phyloP scores from a whole-genome alignment of 2,329 filamentous ascomycete genomes.

The Epichloe baconii region DNA sequence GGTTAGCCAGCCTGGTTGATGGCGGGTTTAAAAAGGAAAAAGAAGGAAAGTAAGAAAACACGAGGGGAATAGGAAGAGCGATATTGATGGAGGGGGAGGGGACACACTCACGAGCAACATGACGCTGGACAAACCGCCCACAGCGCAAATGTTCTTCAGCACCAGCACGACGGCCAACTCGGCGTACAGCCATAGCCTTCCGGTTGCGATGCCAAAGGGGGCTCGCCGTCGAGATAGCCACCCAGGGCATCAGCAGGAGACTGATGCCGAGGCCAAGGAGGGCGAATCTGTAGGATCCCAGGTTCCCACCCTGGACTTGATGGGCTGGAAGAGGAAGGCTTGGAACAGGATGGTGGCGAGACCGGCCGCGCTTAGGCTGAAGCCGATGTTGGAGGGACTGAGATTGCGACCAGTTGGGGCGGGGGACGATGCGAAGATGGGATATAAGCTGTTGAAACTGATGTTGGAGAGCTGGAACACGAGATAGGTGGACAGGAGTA shows the following conservation, averaged over 20 bases:
- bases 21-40: no score
- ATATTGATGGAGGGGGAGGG: background rate
- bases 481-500: slow-evolving; percentile 74
- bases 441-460: slow-evolving; percentile 88
- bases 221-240: slow-evolving; percentile 56
- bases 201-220: slow-evolving; percentile 43
- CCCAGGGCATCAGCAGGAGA: slow-evolving; percentile 80
- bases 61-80: background rate
- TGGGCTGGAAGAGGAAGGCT: slow-evolving; percentile 64
- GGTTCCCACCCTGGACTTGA: slow-evolving; percentile 71
- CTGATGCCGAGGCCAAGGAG: slow-evolving; percentile 69
- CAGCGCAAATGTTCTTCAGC: slow-evolving; percentile 79
- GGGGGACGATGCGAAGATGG: slow-evolving; percentile 70
- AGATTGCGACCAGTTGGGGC: slow-evolving; percentile 67
- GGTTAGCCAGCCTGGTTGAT: background rate
- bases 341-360: slow-evolving; percentile 83
- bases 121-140: slow-evolving; percentile 81
- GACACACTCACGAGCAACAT: slow-evolving; percentile 59
- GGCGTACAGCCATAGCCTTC: slow-evolving; percentile 59
- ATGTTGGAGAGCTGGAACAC: slow-evolving; percentile 92
- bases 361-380: slow-evolving; percentile 75
- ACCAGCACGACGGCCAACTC: slow-evolving; percentile 74
- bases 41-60: no score
- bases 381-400: slow-evolving; percentile 66
- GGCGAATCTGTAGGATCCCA: slow-evolving; percentile 67